These are phyloP conservation scores for Termitomyces sp. DNA, from an alignment of 768 basidiomycete species.

Conservation along the genomic window DNA sequence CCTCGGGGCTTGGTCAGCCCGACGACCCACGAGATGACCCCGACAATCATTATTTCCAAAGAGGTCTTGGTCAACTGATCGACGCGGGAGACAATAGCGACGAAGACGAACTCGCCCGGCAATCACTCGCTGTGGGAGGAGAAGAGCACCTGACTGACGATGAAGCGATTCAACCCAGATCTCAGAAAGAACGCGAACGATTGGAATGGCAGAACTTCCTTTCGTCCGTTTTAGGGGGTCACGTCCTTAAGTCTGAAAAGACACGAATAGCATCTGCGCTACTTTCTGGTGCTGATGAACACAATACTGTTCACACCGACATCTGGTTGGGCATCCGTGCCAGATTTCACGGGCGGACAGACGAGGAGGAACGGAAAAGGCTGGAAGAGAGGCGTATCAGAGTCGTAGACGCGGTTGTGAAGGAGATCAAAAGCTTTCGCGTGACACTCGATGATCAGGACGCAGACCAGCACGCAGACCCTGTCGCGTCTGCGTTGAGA, in stretches of 20 bases:
- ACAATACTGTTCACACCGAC: slow-evolving; percentile 62
- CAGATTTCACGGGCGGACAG: slow-evolving; percentile 72
- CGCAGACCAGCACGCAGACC: slow-evolving; percentile 32
- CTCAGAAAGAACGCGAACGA: slow-evolving; percentile 74
- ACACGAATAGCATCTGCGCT: slow-evolving; percentile 84
- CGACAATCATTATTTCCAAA: slow-evolving; percentile 80
- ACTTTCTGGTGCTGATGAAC: slow-evolving; percentile 65
- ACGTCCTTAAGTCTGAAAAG: slow-evolving; percentile 94
- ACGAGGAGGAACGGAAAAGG: slow-evolving; percentile 77
- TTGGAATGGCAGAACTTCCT: slow-evolving; percentile 97
- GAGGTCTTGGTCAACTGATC: slow-evolving; percentile 62
- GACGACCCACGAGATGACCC: slow-evolving; percentile 77
- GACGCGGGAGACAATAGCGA: slow-evolving; percentile 73
- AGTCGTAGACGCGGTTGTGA: slow-evolving; percentile 78
- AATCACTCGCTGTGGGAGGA: slow-evolving; percentile 36
- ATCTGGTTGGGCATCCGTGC: slow-evolving; percentile 93
- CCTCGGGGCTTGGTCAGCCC: slow-evolving; percentile 50
- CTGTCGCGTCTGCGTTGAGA: slow-evolving; percentile 47
- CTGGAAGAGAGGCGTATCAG: slow-evolving; percentile 83
- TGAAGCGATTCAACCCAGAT: slow-evolving; percentile 64
- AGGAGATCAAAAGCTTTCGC: slow-evolving; percentile 78
- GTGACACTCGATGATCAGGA: slow-evolving; percentile 39
- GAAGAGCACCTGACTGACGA: slow-evolving; percentile 58
- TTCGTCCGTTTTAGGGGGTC: slow-evolving; percentile 88
- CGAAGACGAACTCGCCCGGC: slow-evolving; percentile 60